Evolutionary conservation across 1,284 basidiomycete genomes (phyloP), one percentile per base, ranked within the genome.

Genomic region (Moesziomyces parantarcticus): DNA sequence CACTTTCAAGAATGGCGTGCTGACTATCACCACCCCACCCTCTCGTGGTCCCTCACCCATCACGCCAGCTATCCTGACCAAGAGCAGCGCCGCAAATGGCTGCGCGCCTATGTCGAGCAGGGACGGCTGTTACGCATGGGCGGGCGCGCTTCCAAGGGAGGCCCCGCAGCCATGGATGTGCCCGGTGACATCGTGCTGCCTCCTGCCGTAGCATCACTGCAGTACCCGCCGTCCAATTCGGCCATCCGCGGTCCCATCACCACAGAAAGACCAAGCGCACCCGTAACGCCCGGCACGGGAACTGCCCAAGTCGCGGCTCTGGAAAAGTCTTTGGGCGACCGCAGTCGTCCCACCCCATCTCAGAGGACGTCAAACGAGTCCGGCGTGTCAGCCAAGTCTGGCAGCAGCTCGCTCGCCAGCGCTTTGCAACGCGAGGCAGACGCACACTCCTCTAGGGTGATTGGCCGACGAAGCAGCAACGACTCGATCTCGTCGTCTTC

Each of bases 1-100:
- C 76, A 79, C 55, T 83, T 83, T 44, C 75, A 79, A 44, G 81
- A 83, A 47, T 82, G 80, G 81, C 66, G 80, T 8, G 69, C 79
- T 1, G 76, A 83, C 58, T 83, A 83, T 42, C 66, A 81, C 26
- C 72, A 79, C 25, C 63, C 67, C 3, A 71, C 67, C 3, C 56
- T 70, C 4, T 71, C 74, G 7, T 83, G 81, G 81, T 76, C 73
- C 5, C 51, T 79, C 49, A 66, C 58, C 16, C 66, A 68, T 51
- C 76, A 81, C 45, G 77, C 72, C 43, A 61, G 72, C 23, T 83
- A 80, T 57, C 81, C 81, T 0, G 70, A 68, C 22, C 54, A 58
- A 29, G 58, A 69, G 21, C 74, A 82, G 55, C 71, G 80, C 26
- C 67, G 71, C 34, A 71, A 75, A 34, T 83, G 81, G 81, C 75